Evolutionary conservation across 2,329 filamentous ascomycete genomes (phyloP).

Genomic region (Cercospora beticola): DNA sequence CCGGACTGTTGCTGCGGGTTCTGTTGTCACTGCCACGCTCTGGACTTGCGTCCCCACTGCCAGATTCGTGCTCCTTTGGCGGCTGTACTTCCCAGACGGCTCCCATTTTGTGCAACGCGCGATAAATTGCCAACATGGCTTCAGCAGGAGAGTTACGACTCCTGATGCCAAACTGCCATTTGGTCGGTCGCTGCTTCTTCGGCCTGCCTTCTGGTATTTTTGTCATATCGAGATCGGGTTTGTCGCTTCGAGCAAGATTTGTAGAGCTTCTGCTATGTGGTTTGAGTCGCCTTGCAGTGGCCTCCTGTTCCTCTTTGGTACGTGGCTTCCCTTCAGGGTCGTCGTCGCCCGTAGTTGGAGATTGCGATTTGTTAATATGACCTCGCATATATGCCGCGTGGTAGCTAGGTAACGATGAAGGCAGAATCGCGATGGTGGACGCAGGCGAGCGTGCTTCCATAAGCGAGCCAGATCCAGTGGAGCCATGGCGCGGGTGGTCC

Average conservation of each 20-base stretch:
- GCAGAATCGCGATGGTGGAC: slow-evolving; percentile 87
- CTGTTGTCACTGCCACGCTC: slow-evolving; percentile 26
- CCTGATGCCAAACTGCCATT: slow-evolving; percentile 97
- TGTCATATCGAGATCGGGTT: slow-evolving; percentile 56
- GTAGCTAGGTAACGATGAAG: slow-evolving; percentile 85
- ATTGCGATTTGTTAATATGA: slow-evolving; percentile 41
- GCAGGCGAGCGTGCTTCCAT: slow-evolving; percentile 46
- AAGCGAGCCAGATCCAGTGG: slow-evolving; percentile 43
- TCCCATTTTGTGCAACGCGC: slow-evolving; percentile 81
- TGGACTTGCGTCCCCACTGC: slow-evolving; percentile 40
- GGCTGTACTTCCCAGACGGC: slow-evolving; percentile 74
- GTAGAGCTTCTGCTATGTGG: slow-evolving; percentile 72
- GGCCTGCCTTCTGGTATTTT: slow-evolving; percentile 49
- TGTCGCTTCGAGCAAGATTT: slow-evolving; percentile 33
- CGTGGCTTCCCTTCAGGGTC: slow-evolving; percentile 39
- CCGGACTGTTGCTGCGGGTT: slow-evolving; percentile 36
- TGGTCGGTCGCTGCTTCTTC: slow-evolving; percentile 76
- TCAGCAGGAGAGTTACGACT: slow-evolving; percentile 93
- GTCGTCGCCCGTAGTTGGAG: slow-evolving; percentile 30
- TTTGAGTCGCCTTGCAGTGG: slow-evolving; percentile 76
- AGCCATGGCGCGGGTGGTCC: slow-evolving; percentile 48
- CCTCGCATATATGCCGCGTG: slow-evolving; percentile 89
- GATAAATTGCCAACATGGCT: slow-evolving; percentile 92
- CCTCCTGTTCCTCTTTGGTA: slow-evolving; percentile 68
- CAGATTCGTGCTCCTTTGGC: slow-evolving; percentile 34